These are phyloP conservation scores for Pyricularia grisea DNA, from an alignment of 2,329 filamentous ascomycete genomes.

Conservation along the genomic window DNA sequence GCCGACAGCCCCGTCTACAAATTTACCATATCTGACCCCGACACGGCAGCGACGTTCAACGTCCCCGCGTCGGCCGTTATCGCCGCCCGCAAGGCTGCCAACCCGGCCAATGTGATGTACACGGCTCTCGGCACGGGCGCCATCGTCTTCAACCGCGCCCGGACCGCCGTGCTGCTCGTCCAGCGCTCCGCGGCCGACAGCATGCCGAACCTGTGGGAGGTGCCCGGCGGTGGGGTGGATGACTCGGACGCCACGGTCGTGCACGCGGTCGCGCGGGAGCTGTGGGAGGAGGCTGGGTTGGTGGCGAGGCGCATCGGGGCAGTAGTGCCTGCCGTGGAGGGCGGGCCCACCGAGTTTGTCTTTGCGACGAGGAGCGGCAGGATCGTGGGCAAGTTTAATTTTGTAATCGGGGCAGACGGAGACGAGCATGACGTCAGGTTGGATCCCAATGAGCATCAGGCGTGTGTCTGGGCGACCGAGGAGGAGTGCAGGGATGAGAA, in stretches of 20 bases:
- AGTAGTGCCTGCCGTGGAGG: slow-evolving; percentile 8
- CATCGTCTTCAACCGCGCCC: slow-evolving; percentile 17
- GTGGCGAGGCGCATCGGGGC: slow-evolving; percentile 15
- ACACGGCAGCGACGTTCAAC: slow-evolving; percentile 1
- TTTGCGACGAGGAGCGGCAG: slow-evolving; percentile 17
- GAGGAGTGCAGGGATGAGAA: slow-evolving; percentile 17
- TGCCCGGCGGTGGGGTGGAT: slow-evolving; percentile 30
- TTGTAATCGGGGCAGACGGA: slow-evolving; percentile 15
- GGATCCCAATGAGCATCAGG: slow-evolving; percentile 24
- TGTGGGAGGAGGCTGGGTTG: slow-evolving; percentile 32
- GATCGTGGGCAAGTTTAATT: slow-evolving; percentile 16
- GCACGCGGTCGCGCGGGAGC: slow-evolving; percentile 25
- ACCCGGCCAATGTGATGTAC: slow-evolving; percentile 12
- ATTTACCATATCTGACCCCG: slow-evolving; percentile 11
- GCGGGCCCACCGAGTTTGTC: slow-evolving; percentile 8
- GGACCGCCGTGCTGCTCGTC: slow-evolving; percentile 24
- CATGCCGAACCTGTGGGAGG: slow-evolving; percentile 30
- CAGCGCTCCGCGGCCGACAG: slow-evolving; percentile 28
- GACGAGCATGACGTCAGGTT: slow-evolving; percentile 13
- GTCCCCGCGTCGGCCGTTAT: slow-evolving; percentile 12
- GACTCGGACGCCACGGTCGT: slow-evolving; percentile 24
- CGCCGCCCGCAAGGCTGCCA: slow-evolving; percentile 10
- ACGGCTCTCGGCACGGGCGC: slow-evolving; percentile 16
- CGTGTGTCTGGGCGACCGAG: slow-evolving; percentile 22
- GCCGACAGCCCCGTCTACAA: slow-evolving; percentile 9